Base-by-base conservation (phyloP, 306 rosid genomes). In the Rosa lucieae region DNA sequence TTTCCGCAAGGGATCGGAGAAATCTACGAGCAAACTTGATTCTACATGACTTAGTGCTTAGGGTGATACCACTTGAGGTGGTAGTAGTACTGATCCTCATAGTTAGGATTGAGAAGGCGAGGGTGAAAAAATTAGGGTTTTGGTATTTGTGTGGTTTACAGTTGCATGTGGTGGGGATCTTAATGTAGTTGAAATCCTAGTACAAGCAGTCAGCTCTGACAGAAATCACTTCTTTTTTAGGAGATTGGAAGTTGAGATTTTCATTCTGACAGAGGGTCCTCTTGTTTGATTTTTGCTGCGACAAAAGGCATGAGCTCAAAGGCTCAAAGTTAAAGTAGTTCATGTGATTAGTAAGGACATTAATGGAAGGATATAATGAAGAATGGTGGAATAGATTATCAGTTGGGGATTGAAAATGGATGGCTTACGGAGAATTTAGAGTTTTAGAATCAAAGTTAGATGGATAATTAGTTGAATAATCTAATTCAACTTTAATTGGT, bases 331-430 rank as follows among this genome's bases (percentile, higher is more conserved):
- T 9, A 26, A 11, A 61, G 8, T 23, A 62, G 18, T 15, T 62
- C 13, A n/a, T 0, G 68, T 62, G 68, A 62, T 29, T 62, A 62
- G 35, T 26, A 6, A 12, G 68, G 18, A 62, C 42, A 29, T 62
- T 62, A 29, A 26, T 62, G 40, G 68, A 29, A 62, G 42, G 68
- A 29, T 62, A 62, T 62, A 62, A 62, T 29, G 68, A 29, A 12
- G 68, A 12, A 29, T 23, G 40, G 68, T 62, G 68, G 68, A 62
- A 26, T 2, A 62, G 68, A 62, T 29, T 62, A 62, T 62, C 68
- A 62, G 8, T 62, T 29, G 79, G 67, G 77, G 84, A 82, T 84
- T 76, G 82, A 46, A 53, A 76, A 59, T 76, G 89, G 85, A 79
- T 69, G 87, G 68, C 83, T 53, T 47, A 74, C 46, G 75, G 78